phyloP scores from a whole-genome alignment of 139 green algal genomes.

The Auxenochlorella pyrenoidosa region DNA sequence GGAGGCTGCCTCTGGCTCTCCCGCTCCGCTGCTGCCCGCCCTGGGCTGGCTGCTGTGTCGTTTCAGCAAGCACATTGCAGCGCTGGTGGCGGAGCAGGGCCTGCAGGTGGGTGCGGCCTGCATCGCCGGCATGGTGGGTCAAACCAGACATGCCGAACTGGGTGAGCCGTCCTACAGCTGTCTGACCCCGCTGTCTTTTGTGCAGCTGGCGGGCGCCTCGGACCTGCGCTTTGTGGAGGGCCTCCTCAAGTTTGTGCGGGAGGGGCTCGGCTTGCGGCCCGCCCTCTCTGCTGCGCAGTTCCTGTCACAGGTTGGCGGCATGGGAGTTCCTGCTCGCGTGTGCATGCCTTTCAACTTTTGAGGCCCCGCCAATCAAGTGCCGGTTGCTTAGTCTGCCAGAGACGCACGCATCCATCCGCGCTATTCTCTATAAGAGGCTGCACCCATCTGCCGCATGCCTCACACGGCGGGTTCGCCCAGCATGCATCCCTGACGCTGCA shows the following conservation, averaged over 20 bases:
- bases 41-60: slow-evolving; percentile 69
- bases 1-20: slow-evolving; percentile 50
- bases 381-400: not conserved
- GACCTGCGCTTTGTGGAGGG: slow-evolving; percentile 78
- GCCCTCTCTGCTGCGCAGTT: slow-evolving; percentile 76
- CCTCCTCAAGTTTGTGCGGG: slow-evolving; percentile 69
- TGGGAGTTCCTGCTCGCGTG: not conserved
- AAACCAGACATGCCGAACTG: not conserved
- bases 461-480: too few relatives aligned
- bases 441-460: not conserved
- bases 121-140: not conserved
- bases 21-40: slow-evolving; percentile 63
- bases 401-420: not conserved
- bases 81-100: slow-evolving; percentile 1
- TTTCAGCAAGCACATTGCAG: slow-evolving; percentile 67
- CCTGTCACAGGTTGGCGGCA: slow-evolving; percentile 65
- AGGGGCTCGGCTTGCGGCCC: slow-evolving; percentile 64
- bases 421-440: not conserved
- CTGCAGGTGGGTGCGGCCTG: slow-evolving; percentile 7
- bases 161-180: too few relatives aligned
- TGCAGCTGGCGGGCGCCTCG: slow-evolving; percentile 79
- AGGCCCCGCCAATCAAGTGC: not conserved
- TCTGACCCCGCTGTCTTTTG: too few relatives aligned
- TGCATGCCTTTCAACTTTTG: too few relatives aligned
- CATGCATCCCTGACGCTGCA: not conserved